phyloP scores from a whole-genome alignment of 805 yeast species.

The Yarrowia osloensis region DNA sequence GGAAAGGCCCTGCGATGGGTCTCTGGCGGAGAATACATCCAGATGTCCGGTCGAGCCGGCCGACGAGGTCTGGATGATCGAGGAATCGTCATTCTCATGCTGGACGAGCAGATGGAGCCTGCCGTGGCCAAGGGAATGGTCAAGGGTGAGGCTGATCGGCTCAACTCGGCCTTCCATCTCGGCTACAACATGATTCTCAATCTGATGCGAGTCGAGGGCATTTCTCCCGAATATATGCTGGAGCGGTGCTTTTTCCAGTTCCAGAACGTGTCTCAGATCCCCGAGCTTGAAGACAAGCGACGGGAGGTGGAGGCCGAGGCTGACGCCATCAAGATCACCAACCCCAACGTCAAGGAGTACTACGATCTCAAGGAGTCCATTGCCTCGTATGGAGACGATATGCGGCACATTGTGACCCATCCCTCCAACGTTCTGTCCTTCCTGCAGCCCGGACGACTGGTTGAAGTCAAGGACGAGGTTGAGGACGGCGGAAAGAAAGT shows the following conservation, averaged over 20 bases:
- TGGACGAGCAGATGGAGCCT: conserved; percentile 99
- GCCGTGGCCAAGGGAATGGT: conserved; percentile 99
- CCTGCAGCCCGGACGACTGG: conserved; percentile 84
- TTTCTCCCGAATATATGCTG: conserved; percentile 96
- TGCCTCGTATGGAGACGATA: conserved; percentile 68
- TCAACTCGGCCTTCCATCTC: conserved; percentile 95
- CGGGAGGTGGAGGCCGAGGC: conserved; percentile 48
- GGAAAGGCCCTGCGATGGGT: conserved; percentile 98
- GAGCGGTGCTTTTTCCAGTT: conserved; percentile 93
- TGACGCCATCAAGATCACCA: conserved; percentile 60
- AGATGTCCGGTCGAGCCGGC: conserved; percentile 99
- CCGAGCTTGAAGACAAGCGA: conserved; percentile 70
- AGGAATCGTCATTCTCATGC: conserved; percentile 99
- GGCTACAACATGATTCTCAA: conserved; percentile 96
- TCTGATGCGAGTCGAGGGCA: conserved; percentile 95
- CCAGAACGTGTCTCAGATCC: conserved; percentile 90
- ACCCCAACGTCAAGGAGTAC: conserved; percentile 71
- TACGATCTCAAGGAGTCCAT: conserved; percentile 78
- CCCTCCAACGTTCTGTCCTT: conserved; percentile 85
- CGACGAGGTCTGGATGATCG: conserved; percentile 99
- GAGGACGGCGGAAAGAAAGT: conserved; percentile 33
- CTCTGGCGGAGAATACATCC: conserved; percentile 98
- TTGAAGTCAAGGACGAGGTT: conserved; percentile 50
- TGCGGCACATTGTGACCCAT: conserved; percentile 80
- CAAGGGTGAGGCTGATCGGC: conserved; percentile 96